Conservation (phyloP, 768 basidiomycete species). For the Hortiboletus campestris region DNA sequence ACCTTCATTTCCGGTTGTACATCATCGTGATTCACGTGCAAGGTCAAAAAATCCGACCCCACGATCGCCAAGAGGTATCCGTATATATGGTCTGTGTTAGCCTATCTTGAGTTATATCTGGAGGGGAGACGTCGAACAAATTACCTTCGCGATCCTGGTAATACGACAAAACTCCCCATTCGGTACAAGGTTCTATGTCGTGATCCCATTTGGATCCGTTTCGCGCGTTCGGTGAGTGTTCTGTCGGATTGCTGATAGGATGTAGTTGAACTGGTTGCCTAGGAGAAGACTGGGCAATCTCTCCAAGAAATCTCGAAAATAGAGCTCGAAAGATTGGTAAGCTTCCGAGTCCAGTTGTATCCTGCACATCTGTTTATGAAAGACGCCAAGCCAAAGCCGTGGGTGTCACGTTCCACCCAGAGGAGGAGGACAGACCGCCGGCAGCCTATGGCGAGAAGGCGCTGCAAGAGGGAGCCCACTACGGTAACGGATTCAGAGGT, state of each 20-base stretch:
- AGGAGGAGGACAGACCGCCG: neutral
- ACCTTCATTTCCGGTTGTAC: neutral
- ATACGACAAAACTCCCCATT: no score
- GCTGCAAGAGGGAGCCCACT: neutral
- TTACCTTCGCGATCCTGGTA: no score
- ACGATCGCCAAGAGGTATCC: constrained; percentile 14
- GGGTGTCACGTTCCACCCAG: no score
- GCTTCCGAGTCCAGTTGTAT: neutral
- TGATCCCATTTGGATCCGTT: constrained; percentile 15
- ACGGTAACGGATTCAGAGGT: neutral
- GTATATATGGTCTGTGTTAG: constrained; percentile 12
- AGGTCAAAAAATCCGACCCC: constrained; percentile 14
- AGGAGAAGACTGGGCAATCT: constrained; percentile 11
- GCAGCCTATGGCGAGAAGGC: neutral
- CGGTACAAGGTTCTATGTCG: neutral
- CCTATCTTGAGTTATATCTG: constrained; percentile 16
- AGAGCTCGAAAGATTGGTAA: neutral
- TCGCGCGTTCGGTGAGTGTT: constrained; percentile 3
- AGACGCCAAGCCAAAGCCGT: neutral
- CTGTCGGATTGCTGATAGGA: neutral
- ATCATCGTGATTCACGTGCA: neutral
- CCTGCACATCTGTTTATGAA: neutral
- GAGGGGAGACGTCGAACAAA: neutral
- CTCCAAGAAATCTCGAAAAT: neutral
- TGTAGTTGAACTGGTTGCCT: neutral